phyloP scores from a whole-genome alignment of 352 stramenopile genomes.

The Globisporangium splendens region DNA sequence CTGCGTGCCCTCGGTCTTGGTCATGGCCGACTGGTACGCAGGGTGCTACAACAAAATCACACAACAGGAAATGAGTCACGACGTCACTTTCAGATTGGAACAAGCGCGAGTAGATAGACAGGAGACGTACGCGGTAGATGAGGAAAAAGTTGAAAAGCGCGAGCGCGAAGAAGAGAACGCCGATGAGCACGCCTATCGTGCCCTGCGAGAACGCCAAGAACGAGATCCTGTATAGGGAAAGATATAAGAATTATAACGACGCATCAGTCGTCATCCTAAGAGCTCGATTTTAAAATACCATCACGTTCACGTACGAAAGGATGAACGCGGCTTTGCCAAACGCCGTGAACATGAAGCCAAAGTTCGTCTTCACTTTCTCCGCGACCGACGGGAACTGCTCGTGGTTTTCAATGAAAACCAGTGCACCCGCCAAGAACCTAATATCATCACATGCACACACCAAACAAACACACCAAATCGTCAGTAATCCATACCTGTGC shows the following conservation, averaged over 20 bases:
- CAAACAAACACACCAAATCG: background rate
- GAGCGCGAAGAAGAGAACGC: conserved; percentile 69
- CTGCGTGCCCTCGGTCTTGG: conserved; percentile 48
- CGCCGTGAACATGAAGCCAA: conserved; percentile 87
- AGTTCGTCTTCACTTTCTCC: conserved; percentile 83
- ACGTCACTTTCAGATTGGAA: conserved; percentile 3
- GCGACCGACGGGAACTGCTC: conserved; percentile 75
- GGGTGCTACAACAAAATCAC: conserved; percentile 44
- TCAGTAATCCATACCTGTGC: no score
- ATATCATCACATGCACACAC: background rate
- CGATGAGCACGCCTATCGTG: conserved; percentile 73
- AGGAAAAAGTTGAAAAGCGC: conserved; percentile 88
- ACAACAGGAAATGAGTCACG: conserved; percentile 5
- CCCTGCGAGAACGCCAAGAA: conserved; percentile 81
- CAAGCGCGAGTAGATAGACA: conserved; percentile 3
- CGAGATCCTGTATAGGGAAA: conserved; percentile 45
- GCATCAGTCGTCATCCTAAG: no score
- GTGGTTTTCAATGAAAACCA: conserved; percentile 85
- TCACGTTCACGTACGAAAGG: conserved; percentile 48
- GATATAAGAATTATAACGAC: background rate
- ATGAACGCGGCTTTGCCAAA: conserved; percentile 83
- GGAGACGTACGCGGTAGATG: conserved; percentile 66
- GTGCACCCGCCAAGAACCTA: conserved; percentile 53
- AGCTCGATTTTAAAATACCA: background rate
- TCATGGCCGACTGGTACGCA: conserved; percentile 76